Evolutionary conservation across 2,329 filamentous ascomycete species (phyloP), one percentile per base, ranked within the genome.

Genomic region (Botrytis fragariae): DNA sequence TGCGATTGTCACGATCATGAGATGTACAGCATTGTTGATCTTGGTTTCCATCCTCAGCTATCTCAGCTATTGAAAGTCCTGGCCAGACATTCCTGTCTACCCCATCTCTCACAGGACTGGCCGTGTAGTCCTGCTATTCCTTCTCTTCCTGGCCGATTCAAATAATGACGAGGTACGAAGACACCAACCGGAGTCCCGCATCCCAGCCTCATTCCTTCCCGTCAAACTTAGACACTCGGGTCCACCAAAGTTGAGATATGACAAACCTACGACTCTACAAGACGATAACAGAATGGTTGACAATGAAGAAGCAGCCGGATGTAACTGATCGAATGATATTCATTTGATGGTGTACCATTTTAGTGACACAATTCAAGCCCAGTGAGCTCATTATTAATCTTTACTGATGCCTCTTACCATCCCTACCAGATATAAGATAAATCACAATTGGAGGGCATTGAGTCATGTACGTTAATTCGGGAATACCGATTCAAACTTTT

Each of bases 171-270:
- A 68, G 42, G 45, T 57, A 68, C 35, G 45, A 68, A 45, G 42
- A 68, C 35, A 42, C 35, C 16, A 32, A 57, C 48, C 48, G 65
- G 37, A 69, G 18, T 42, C 48, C 48, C 35, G 51, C 65, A 69
- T 57, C 37, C 48, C 48, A 69, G 65, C 65, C 48, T 69, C 65
- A 69, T 57, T 32, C 48, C 65, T 32, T 69, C 20, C 64, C 65
- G 65, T 69, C 65, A 54, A 39, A 42, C 45, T 29, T 39, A 54
- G 22, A 42, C 64, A 54, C 35, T 69, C 48, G 48, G 65, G 65
- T 69, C 65, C 65, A 57, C 35, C 65, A 32, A 68, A 68, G 9
- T 57, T 68, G 65, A 68, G 65, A 67, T 54, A 29, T 67, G 64
- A 67, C 64, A 39, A 39, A 39, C 45, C 64, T n/a, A 39, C 45